A percentile compares a stretch with the other conserved stretches of the same genome.
Conservation (phyloP, 257 asterid genomes). For the Knoxia roxburghii region DNA sequence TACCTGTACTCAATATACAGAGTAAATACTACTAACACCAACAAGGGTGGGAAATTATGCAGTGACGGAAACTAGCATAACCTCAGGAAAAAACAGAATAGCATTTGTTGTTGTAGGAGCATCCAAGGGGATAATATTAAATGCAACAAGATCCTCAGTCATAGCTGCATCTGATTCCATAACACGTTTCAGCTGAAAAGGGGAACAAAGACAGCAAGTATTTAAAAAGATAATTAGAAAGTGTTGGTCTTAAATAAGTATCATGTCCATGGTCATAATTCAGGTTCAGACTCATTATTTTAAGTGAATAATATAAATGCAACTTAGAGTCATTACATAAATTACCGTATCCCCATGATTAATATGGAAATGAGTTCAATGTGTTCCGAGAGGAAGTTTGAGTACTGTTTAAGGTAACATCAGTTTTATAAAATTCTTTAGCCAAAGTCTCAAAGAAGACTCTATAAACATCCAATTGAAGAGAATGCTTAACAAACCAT, state of each 20-base stretch:
- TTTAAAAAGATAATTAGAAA: neutral
- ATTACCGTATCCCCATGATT: neutral
- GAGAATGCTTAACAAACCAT: neutral
- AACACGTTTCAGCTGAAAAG: slow-evolving; percentile 75
- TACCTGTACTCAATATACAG: slow-evolving; percentile 43
- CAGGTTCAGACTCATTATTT: neutral
- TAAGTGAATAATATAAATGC: neutral
- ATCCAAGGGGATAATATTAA: slow-evolving; percentile 90
- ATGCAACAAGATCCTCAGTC: slow-evolving; percentile 87
- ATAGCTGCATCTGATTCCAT: slow-evolving; percentile 96
- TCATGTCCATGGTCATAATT: neutral
- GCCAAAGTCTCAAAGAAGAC: neutral
- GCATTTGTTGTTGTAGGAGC: slow-evolving; percentile 70
- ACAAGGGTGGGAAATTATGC: neutral
- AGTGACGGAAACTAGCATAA: slow-evolving; percentile 25
- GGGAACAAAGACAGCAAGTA: slow-evolving; percentile 20
- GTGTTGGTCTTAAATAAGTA: neutral
- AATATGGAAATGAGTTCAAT: neutral
- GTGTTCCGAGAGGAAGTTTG: neutral
- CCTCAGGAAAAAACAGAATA: slow-evolving; percentile 76
- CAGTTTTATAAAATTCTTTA: neutral
- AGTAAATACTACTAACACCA: slow-evolving; percentile 19
- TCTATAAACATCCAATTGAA: neutral
- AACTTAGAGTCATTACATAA: no score
- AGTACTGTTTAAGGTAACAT: neutral